Conservation (phyloP, 805 yeast genomes). For the Metschnikowia arizonensis region DNA sequence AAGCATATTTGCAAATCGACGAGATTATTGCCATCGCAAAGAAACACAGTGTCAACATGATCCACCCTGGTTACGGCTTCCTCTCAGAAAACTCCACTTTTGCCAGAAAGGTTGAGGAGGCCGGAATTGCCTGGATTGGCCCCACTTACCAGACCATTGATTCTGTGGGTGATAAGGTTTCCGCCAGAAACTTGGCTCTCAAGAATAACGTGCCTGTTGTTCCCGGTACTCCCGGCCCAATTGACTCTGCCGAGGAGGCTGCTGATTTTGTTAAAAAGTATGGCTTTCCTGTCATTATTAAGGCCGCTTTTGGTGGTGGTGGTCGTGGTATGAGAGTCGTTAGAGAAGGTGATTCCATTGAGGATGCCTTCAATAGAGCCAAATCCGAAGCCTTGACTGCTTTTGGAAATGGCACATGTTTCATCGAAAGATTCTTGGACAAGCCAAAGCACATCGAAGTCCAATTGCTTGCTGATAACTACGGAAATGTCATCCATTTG, state of each 20-base stretch:
- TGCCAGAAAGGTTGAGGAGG: slow-evolving; percentile 85
- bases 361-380: slow-evolving; percentile 90
- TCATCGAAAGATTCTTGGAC: slow-evolving; percentile 92
- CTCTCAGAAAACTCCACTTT: slow-evolving; percentile 88
- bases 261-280: slow-evolving; percentile 69
- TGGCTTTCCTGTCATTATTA: slow-evolving; percentile 95
- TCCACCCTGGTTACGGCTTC: slow-evolving; percentile 52
- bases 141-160: slow-evolving; percentile 87
- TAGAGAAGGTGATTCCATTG: slow-evolving; percentile 89
- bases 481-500: slow-evolving; percentile 92
- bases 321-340: slow-evolving; percentile 99
- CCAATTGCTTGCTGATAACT: slow-evolving; percentile 87
- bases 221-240: slow-evolving; percentile 98
- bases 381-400: slow-evolving; percentile 90
- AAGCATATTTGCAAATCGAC: slow-evolving; percentile 92
- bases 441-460: slow-evolving; percentile 98
- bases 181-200: slow-evolving; percentile 85
- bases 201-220: slow-evolving; percentile 85
- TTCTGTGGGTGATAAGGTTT: slow-evolving; percentile 93
- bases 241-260: slow-evolving; percentile 76
- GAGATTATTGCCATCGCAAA: slow-evolving; percentile 80
- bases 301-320: slow-evolving; percentile 99
- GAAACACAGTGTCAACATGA: slow-evolving; percentile 35
- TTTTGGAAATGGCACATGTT: slow-evolving; percentile 98
- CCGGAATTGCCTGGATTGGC: slow-evolving; percentile 95